Evolutionary conservation across 2,329 filamentous ascomycete species (phyloP).

Genomic region (Aspergillus sp.): DNA sequence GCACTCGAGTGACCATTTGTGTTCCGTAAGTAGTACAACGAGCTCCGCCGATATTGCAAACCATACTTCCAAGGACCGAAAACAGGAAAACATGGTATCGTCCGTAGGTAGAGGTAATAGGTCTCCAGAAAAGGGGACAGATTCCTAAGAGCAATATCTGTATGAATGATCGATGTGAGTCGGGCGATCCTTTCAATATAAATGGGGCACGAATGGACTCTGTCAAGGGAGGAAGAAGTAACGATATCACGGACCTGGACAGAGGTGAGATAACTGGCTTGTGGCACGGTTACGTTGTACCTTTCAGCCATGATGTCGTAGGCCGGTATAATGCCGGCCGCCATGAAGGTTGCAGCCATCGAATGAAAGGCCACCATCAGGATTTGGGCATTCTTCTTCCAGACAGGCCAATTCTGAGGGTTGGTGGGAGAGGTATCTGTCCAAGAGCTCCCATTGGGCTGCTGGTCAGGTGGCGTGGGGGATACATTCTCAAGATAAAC

Average conservation of each 20-base stretch:
- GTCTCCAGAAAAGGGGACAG: conserved; percentile 57
- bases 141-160: conserved; percentile 54
- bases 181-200: no score
- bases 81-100: conserved; percentile 55
- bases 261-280: conserved; percentile 55
- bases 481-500: conserved; percentile 19
- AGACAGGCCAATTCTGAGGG: conserved; percentile 26
- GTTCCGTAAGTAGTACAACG: conserved; percentile 49
- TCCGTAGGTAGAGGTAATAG: conserved; percentile 55
- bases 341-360: conserved; percentile 56
- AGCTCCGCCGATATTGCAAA: conserved; percentile 57
- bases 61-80: conserved; percentile 49
- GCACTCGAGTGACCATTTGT: conserved; percentile 52
- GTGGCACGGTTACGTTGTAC: conserved; percentile 49
- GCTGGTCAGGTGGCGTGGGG: not conserved
- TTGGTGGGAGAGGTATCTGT: conserved; percentile 13
- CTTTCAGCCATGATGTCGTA: conserved; percentile 55
- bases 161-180: not conserved
- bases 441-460: not conserved
- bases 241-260: conserved; percentile 36
- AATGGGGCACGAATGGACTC: not conserved
- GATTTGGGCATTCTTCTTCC: conserved; percentile 51
- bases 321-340: conserved; percentile 54
- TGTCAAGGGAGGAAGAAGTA: not conserved
- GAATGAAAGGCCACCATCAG: conserved; percentile 57